phyloP scores from a whole-genome alignment of 2,329 filamentous ascomycete genomes.

The Aspergillus amoenus region DNA sequence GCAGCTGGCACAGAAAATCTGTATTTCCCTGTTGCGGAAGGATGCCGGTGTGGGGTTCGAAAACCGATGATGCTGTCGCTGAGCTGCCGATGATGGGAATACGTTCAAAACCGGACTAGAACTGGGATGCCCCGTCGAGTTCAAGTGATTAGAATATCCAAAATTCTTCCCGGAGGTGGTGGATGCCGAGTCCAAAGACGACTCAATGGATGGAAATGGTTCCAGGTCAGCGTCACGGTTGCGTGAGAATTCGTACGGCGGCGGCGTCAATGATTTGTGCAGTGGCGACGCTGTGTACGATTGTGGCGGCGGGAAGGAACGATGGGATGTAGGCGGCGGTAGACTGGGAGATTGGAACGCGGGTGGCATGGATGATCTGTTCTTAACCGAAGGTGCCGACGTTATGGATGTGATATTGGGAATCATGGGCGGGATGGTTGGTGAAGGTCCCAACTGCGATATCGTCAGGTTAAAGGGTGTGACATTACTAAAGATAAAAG shows the following conservation, averaged over 20 bases:
- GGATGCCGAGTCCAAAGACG: slow-evolving; percentile 58
- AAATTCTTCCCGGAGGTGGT: slow-evolving; percentile 63
- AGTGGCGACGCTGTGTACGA: slow-evolving; percentile 83
- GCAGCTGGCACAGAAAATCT: slow-evolving; percentile 92
- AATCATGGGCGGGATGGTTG: slow-evolving; percentile 40
- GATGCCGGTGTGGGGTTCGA: slow-evolving; percentile 55
- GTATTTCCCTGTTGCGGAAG: slow-evolving; percentile 55
- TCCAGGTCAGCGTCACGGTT: slow-evolving; percentile 60
- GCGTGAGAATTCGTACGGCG: slow-evolving; percentile 60
- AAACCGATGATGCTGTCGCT: slow-evolving; percentile 41
- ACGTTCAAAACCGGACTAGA: slow-evolving; percentile 56
- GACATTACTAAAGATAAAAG: neutral
- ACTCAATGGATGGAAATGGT: slow-evolving; percentile 89
- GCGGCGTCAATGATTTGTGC: slow-evolving; percentile 86
- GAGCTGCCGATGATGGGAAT: slow-evolving; percentile 34
- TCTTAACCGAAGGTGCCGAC: slow-evolving; percentile 42
- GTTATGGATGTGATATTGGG: slow-evolving; percentile 40
- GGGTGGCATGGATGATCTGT: slow-evolving; percentile 63
- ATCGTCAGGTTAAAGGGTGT: neutral
- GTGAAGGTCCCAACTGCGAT: slow-evolving; percentile 38
- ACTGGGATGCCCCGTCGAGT: slow-evolving; percentile 70
- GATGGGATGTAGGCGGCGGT: slow-evolving; percentile 39
- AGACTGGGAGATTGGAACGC: slow-evolving; percentile 50
- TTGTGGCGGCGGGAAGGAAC: slow-evolving; percentile 45
- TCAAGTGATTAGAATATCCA: slow-evolving; percentile 60